Evolutionary conservation across 495 filamentous ascomycete genomes (phyloP).

Genomic region (Podospora pseudopauciseta): DNA sequence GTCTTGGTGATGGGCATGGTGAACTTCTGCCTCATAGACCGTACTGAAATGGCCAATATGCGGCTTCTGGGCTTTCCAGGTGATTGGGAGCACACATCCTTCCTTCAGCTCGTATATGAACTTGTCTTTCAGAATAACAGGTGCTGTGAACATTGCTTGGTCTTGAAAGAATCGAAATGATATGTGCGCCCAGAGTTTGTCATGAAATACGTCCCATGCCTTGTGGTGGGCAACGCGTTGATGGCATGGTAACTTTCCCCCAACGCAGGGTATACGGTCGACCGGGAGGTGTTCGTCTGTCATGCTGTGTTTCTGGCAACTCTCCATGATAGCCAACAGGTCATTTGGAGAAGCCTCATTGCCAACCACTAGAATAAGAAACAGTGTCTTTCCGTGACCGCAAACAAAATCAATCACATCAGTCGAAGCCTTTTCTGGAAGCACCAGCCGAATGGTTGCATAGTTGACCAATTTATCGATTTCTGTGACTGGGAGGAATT

Average conservation of each 20-base stretch:
- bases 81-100: not conserved
- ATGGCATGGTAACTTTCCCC: not conserved
- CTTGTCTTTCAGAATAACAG: conserved; percentile 3
- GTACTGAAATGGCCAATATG: conserved; percentile 2
- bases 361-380: conserved; percentile 8
- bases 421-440: not conserved
- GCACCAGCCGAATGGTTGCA: not conserved
- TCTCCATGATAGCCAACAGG: conserved; percentile 5
- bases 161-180: conserved; percentile 4
- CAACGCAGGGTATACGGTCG: not conserved
- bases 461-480: not conserved
- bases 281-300: not conserved
- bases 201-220: conserved; percentile 1
- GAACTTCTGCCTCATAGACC: not conserved
- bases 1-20: not conserved
- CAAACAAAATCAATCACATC: not conserved
- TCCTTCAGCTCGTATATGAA: conserved; percentile 6
- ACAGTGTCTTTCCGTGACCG: not conserved
- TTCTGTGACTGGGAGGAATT: not conserved
- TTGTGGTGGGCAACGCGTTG: not conserved
- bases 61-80: not conserved
- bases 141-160: conserved; percentile 10
- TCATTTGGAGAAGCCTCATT: not conserved
- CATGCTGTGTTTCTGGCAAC: not conserved
- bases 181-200: not conserved